Evolutionary conservation across 164 flowering plant genomes (phyloP).

Genomic region (Warburgia ugandensis): DNA sequence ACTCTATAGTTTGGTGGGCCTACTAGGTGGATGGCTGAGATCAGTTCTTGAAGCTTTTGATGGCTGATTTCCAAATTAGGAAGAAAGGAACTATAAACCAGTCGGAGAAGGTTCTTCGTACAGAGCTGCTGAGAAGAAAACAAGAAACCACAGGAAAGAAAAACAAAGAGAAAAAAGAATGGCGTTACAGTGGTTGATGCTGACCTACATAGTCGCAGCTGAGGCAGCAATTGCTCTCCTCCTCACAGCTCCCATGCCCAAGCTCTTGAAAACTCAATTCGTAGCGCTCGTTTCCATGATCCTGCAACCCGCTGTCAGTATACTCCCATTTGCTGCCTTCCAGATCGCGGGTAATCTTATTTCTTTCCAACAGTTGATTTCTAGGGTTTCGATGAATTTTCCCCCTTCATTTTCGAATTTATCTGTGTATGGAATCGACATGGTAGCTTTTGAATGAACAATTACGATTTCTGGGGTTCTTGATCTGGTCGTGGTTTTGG

Average conservation of each 20-base stretch:
- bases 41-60: too few relatives aligned
- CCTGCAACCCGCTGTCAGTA: conserved; percentile 59
- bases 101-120: too few relatives aligned
- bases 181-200: conserved; percentile 89
- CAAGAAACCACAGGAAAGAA: not conserved
- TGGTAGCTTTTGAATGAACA: not conserved
- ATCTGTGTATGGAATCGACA: not conserved
- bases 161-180: conserved; percentile 17
- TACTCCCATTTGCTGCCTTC: conserved; percentile 81
- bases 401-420: not conserved
- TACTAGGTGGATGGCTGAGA: too few relatives aligned
- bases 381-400: too few relatives aligned
- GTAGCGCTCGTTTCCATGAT: conserved; percentile 57
- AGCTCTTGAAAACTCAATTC: conserved; percentile 47
- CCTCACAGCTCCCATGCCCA: conserved; percentile 71
- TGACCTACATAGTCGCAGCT: conserved; percentile 76
- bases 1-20: too few relatives aligned
- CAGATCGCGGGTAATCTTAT: conserved; percentile 64
- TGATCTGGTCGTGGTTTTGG: not conserved
- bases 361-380: not conserved
- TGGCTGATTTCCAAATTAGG: too few relatives aligned
- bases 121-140: not conserved
- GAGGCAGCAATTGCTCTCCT: conserved; percentile 63
- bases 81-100: too few relatives aligned
- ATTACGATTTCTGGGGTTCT: not conserved